Conservation (phyloP, 495 filamentous ascomycete species). For the Baudoinia panamericana region DNA sequence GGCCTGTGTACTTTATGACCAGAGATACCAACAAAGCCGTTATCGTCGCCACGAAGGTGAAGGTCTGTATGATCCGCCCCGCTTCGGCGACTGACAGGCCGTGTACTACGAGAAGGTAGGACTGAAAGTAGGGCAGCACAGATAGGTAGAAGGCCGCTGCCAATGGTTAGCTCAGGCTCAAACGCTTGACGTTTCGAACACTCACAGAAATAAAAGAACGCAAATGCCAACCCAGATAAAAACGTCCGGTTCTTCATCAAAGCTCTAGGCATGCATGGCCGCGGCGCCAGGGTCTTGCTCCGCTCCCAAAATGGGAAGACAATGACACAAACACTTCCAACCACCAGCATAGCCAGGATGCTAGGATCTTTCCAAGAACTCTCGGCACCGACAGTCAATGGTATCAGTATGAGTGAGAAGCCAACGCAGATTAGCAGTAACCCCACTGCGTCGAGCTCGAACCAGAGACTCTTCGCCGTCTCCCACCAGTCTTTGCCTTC, state of each 20-base stretch:
- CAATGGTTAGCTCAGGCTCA: conserved; percentile 23
- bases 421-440: conserved; percentile 20
- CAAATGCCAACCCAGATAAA: conserved; percentile 24
- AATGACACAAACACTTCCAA: conserved; percentile 20
- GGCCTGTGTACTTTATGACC: conserved; percentile 47
- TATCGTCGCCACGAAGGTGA: conserved; percentile 56
- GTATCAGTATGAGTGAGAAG: conserved; percentile 22
- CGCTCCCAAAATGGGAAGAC: conserved; percentile 26
- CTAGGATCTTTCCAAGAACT: conserved; percentile 25
- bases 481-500: conserved; percentile 26
- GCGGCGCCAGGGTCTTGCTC: conserved; percentile 19
- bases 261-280: conserved; percentile 21
- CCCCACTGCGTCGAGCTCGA: conserved; percentile 23
- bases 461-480: conserved; percentile 31
- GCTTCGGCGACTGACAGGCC: conserved; percentile 46
- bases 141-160: conserved; percentile 54
- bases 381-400: conserved; percentile 19
- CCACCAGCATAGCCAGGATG: conserved; percentile 36
- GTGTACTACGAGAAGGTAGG: conserved; percentile 24
- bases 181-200: neutral
- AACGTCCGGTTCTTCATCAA: conserved; percentile 23
- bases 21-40: conserved; percentile 48
- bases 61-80: conserved; percentile 55
- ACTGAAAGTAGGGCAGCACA: conserved; percentile 31
- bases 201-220: conserved; percentile 46